These are phyloP conservation scores for Paxillus ammoniavirescens DNA, from an alignment of 768 basidiomycete genomes.

Conservation along the genomic window DNA sequence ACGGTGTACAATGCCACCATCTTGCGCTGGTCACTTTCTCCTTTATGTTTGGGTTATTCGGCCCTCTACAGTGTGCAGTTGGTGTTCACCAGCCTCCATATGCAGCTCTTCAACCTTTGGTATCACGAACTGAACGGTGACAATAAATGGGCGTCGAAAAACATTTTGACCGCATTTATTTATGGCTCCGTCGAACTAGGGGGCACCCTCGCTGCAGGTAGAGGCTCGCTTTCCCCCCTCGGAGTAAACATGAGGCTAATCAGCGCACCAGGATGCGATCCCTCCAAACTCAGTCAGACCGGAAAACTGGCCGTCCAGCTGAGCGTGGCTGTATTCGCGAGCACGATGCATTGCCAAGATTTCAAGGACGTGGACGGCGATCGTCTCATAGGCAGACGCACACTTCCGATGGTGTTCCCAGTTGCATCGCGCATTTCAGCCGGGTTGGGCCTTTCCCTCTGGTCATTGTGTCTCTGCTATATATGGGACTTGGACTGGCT, in stretches of 20 bases:
- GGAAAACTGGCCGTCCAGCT: constrained; percentile 21
- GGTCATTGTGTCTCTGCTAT: constrained; percentile 20
- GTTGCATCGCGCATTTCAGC: constrained; percentile 15
- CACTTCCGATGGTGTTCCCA: constrained; percentile 42
- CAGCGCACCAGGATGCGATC: background rate
- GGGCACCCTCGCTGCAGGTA: constrained; percentile 33
- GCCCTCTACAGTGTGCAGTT: constrained; percentile 26
- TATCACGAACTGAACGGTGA: constrained; percentile 36
- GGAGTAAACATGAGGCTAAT: too few species aligned
- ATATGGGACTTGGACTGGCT: constrained; percentile 20
- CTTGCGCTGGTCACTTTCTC: constrained; percentile 36
- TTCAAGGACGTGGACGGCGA: constrained; percentile 42
- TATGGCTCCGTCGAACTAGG: constrained; percentile 34
- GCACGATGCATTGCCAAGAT: constrained; percentile 32
- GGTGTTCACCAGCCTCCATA: constrained; percentile 26
- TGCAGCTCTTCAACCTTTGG: constrained; percentile 21
- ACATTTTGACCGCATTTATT: constrained; percentile 31
- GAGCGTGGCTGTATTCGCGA: constrained; percentile 28
- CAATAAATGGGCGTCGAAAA: constrained; percentile 29
- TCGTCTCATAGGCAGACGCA: constrained; percentile 30
- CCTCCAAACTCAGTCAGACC: constrained; percentile 6
- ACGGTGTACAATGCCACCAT: constrained; percentile 28
- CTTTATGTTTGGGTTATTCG: constrained; percentile 33
- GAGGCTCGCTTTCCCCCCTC: too few species aligned
- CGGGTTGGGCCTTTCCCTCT: constrained; percentile 19